Evolutionary conservation across 257 asterid genomes (phyloP), one percentile per base, ranked within the genome.

Genomic region (Apocynum venetum): DNA sequence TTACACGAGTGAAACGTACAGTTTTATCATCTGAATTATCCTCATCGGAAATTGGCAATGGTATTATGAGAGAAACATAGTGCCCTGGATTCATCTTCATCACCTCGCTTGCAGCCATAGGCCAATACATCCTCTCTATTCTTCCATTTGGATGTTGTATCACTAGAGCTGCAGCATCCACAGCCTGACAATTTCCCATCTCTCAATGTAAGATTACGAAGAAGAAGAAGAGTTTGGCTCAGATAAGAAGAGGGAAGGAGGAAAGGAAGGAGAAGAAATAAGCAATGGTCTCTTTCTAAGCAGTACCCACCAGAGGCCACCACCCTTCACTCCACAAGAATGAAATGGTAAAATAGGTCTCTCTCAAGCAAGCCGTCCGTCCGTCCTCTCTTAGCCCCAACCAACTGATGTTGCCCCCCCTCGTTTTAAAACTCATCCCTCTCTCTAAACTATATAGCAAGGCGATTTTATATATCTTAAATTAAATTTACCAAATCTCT

Each of bases 131-230:
- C 80, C 97, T 86, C 73, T 92, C 98, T 61, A 86, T 84, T 51
- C 83, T 90, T 9, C 98, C 98, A 76, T 72, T 78, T 0, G 97
- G 98, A 79, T 92, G 97, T 68, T 94, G 98, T 82, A 92, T 88
- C 56, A 92, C 98, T 40, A 94, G 90, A 2, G 93, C 97, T 10
- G 98, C 98, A 0, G 97, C 97, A 76, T 92, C 97, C 41, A 94
- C 94, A 8, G 97, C 96, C 75, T 92, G 97, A 76, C 98, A 94
- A 68, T 92, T 94, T 66, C 98, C 98, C 97, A 92, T 91, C 52
- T 59, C 9, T 63, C 2, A 89, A 36, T 59, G 8, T 61, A 55
- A 52, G 36, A 51, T 20, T 69, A 41, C 44, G 68, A 65, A 49
- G 69, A 64, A 44, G 77, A 76, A 59, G 72, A 46, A 60, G 36